Base-by-base conservation (phyloP, 1,284 basidiomycete species). In the Cystobasidiaceae sp. region DNA sequence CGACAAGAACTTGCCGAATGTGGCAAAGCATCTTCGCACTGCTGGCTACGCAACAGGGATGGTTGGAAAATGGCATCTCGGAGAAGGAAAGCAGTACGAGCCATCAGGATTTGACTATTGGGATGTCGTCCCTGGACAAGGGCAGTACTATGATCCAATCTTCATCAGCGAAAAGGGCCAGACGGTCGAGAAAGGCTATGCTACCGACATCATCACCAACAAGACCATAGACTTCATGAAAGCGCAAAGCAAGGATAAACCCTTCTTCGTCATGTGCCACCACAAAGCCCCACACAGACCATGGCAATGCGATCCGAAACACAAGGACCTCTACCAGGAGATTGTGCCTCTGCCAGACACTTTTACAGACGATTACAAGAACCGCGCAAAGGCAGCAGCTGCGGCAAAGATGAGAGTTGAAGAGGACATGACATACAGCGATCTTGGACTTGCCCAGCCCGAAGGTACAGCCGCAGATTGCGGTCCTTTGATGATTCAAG, bases 211-310 rank as follows among this genome's bases (percentile, higher is more conserved):
- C 23, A 72, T 70, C 58, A 71, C 70, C 21, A 65, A 71, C 65
- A 71, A 71, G 58, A 51, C 67, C 21, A 59, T 71, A 44, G 37
- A 68, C 44, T 71, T 66, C n/a, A 69, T 71, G 49, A 32, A 54
- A n/a, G 15, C 55, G 23, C 59, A 68, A 2, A 69, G 69, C 57
- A 57, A 58, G 58, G 17, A 11, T n/a, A 21, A 44, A 21, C 71
- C 71, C 6, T 71, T 71, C 67, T 71, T 71, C 62, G 54, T 68
- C 55, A 67, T 68, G 69, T 62, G 64, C 48, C 71, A 71, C 48
- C 69, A 71, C 64, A 70, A 71, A 56, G 71, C 71, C 30, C 71
- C 71, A 4, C 71, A 71, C 27, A 58, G 71, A 25, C 58, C 66
- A 1, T 71, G 71, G 71, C 69, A 70, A 46, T 71, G 64, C 49